Conservation (phyloP, 768 basidiomycete species). For the Mycena sanguinolenta region DNA sequence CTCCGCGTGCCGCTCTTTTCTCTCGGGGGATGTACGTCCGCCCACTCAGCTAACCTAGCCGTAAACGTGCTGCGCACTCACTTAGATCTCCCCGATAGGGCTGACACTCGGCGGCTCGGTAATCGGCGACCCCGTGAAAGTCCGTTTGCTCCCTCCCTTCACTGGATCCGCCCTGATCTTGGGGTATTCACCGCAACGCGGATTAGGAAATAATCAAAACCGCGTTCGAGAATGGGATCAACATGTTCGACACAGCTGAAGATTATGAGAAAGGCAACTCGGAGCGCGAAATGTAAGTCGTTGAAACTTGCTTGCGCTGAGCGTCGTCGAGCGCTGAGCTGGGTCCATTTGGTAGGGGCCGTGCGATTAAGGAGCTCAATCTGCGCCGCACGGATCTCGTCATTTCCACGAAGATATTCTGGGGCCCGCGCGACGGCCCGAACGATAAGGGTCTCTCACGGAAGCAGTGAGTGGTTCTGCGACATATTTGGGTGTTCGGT, state of each 20-base stretch:
- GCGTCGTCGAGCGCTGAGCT: too few species aligned
- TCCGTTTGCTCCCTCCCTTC: background rate
- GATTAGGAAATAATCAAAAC: constrained; percentile 81
- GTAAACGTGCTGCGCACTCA: background rate
- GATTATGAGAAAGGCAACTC: constrained; percentile 74
- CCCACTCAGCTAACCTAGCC: background rate
- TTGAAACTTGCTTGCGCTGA: background rate
- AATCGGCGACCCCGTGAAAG: constrained; percentile 68
- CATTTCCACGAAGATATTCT: constrained; percentile 86
- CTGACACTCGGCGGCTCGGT: constrained; percentile 49
- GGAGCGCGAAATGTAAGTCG: constrained; percentile 77
- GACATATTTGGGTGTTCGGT: background rate
- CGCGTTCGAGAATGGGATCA: constrained; percentile 83
- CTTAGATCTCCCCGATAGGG: constrained; percentile 24
- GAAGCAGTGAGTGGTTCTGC: constrained; percentile 62
- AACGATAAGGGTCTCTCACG: constrained; percentile 69
- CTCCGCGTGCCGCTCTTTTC: constrained; percentile 35
- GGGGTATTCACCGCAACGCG: too few species aligned
- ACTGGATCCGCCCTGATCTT: background rate
- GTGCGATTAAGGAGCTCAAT: constrained; percentile 80
- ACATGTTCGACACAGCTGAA: constrained; percentile 83
- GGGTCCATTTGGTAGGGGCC: constrained; percentile 58
- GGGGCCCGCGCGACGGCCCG: constrained; percentile 72
- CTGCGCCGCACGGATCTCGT: constrained; percentile 77
- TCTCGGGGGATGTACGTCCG: constrained; percentile 30